These are phyloP conservation scores for Fraxinus velutina DNA, from an alignment of 305 asterid species.

Conservation along the genomic window DNA sequence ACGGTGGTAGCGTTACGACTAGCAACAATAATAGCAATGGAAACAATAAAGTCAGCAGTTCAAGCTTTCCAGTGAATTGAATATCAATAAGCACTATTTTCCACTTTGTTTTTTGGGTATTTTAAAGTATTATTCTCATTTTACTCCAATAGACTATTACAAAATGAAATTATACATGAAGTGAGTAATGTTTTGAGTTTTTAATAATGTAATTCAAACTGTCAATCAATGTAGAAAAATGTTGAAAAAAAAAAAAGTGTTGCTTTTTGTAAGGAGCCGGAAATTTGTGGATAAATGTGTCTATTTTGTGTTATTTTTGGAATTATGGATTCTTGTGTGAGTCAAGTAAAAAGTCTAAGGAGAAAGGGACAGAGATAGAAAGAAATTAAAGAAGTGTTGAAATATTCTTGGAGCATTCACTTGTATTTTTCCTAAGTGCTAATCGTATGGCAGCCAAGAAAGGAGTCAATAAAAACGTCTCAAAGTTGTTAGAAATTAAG, in stretches of 20 bases:
- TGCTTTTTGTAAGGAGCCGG: conserved; percentile 28
- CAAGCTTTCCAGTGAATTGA: conserved; percentile 40
- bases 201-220: conserved; percentile 30
- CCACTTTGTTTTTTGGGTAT: neutral
- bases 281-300: conserved; percentile 27
- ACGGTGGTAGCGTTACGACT: conserved; percentile 16
- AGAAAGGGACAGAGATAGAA: neutral
- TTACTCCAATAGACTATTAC: neutral
- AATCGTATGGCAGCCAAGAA: conserved; percentile 27
- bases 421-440: conserved; percentile 13
- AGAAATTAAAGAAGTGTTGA: conserved; percentile 6
- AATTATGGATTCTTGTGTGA: conserved; percentile 12
- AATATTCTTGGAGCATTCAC: conserved; percentile 5
- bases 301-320: neutral
- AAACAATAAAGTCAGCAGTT: conserved; percentile 33
- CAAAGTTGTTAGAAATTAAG: conserved; percentile 15
- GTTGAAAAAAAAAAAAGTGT: neutral
- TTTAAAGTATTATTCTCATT: neutral
- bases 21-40: conserved; percentile 43
- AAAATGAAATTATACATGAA: neutral
- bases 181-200: conserved; percentile 2
- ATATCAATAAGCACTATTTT: neutral
- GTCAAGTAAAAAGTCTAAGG: conserved; percentile 24
- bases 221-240: conserved; percentile 16
- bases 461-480: conserved; percentile 45